Base-by-base conservation (phyloP, 2,329 filamentous ascomycete genomes). In the Plenodomus tracheiphilus region DNA sequence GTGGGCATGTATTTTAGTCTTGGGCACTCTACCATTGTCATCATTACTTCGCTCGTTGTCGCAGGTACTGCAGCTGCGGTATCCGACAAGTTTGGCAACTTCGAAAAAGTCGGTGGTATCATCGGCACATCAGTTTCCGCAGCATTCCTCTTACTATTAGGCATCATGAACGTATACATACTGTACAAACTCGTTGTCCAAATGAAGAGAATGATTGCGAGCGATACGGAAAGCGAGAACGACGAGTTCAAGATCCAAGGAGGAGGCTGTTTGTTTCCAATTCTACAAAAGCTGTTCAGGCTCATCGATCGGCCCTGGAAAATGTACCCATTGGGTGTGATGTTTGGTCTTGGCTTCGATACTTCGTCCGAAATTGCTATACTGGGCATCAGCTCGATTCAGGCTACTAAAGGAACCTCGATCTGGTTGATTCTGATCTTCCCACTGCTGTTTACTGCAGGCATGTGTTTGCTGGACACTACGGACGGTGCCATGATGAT, bases 371-470 rank as follows among this genome's bases (percentile, higher is more conserved):
- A 99, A 71, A 89, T 97, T 64, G 93, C 94, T 0, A 81, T 99
- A 7, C 75, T 99, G 0, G 94, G 93, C 0, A 96, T 97, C 55
- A 88, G 90, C 0, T 91, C 88, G 22, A 85, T 99, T 1, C 88
- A 97, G 64, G 92, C 88, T 0, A 85, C 91, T 0, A 81, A 88
- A 52, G 93, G 93, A 1, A 97, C 91, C 0, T 90, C 86, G 25
- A 87, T 97, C 51, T 99, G 94, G 94, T 77, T 97, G 13, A 97
- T 97, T 51, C 72, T 97, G 25, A 87, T 99, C 43, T 96, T 97
- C 49, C 94, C 94, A 0, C 72, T 93, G 1, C 76, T 97, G 1
- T 97, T 97, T 65, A 97, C 93, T 0, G 90, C 88, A 1, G 94
- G 91, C 49, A 97, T 99, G 94, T 97, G 92, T 70, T 80, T 97